Base-by-base conservation (phyloP, 1,284 basidiomycete species). In the Exobasidium rhododendri region DNA sequence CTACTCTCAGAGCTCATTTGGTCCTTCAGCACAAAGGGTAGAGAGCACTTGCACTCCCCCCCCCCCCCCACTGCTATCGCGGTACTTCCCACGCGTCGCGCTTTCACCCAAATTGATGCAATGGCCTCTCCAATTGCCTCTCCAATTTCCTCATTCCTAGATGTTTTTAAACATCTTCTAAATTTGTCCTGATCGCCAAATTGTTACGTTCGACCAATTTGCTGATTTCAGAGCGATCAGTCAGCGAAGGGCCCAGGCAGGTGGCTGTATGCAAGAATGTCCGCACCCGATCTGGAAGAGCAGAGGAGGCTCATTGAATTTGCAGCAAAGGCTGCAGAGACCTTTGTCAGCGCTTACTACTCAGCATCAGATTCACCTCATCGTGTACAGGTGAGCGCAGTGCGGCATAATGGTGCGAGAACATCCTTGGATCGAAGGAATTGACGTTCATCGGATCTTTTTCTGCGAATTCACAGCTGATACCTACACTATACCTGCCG, bases 311-410 rank as follows among this genome's bases (percentile, higher is more conserved):
- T 69, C 22, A 51, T 67, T 29, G 75, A 74, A 31, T 75, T 71
- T 62, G 71, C 73, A n/a, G 58, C 68, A 52, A 75, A 75, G 59
- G 73, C 74, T 4, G 73, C 73, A 14, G 76, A 78, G 59, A 68
- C 72, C 14, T 78, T 78, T 49, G 76, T 77, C 29, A 69, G 73
- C 7, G 75, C 75, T 30, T 78, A 78, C 65, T 78, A 78, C 44
- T 69, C 74, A 14, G 77, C 77, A 3, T 68, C 73, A n/a, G 77
- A 78, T 57, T 73, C 75, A 24, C 77, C 75, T 6, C 71, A 74
- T 52, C 70, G 75, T 5, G 61, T 56, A 2, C 66, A 72, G 51
- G 56, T 67, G 43, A 29, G 62, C 40, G 5, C 20, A 22, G 5
- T 13, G 29, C 5, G 22, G 1, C 17, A 29, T 20, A 3, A 13